Base-by-base conservation (phyloP, 1,284 basidiomycete species). In the Phylloboletellus chloephorus region DNA sequence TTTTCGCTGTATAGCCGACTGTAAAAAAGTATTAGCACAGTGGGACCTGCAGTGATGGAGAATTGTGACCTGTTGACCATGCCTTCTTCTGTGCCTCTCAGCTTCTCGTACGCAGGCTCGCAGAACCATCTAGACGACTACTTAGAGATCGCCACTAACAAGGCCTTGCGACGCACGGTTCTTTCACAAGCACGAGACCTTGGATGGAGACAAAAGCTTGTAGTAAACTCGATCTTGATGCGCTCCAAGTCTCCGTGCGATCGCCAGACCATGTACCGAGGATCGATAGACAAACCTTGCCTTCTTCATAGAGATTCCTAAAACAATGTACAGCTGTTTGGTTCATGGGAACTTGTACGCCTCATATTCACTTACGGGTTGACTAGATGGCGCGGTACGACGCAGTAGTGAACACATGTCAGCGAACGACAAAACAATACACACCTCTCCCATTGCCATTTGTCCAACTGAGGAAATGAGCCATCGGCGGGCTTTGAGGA, bases 201-300 rank as follows among this genome's bases (percentile, higher is more conserved):
- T 95, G 92, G 39, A 96, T 95, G 11, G 90, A 94, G 11, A 97
- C 88, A 42, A 96, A 79, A 0, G 90, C 88, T 64, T 97, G 93
- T 6, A 97, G 73, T 26, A 97, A 67, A 8, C 89, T 93, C 2
- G 88, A 93, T 46, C 74, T 78, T 50, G 76, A 73, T 43, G 88
- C 72, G 60, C 68, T 89, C 90, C 90, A 93, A 5, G 78, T 82
- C 65, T 95, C 91, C 51, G 75, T 87, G 60, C 73, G 79, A 56
- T 93, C 91, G 4, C 93, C 92, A 1, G 80, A 76, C 92, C 92
- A 97, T 0, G 92, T 96, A 13, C 89, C 89, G 4, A 96, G 67
- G 33, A 97, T 86, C 17, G 88, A 93, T 36, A 97, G 63, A 57
- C 93, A 97, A 28, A 97, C 91, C 63, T 95, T 95, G 31, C 92